phyloP scores from a whole-genome alignment of 495 filamentous ascomycete genomes.

The Talaromyces proteolyticus region DNA sequence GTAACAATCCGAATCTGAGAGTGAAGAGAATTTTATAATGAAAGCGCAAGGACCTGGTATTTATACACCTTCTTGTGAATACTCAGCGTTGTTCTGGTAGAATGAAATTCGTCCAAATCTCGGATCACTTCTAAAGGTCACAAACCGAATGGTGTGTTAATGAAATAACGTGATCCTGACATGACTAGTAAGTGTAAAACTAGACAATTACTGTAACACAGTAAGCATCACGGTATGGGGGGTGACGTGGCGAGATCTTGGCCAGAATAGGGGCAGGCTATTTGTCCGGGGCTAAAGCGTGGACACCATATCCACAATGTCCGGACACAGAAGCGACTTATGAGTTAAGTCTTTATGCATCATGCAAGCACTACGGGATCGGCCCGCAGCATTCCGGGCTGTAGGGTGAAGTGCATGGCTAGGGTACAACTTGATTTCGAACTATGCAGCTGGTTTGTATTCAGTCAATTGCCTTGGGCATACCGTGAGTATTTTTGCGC shows the following conservation, averaged over 20 bases:
- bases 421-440: too few species aligned
- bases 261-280: background rate
- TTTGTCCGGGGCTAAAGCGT: background rate
- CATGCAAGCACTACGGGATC: background rate
- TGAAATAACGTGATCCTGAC: too few species aligned
- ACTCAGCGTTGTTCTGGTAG: too few species aligned
- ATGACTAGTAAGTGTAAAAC: background rate
- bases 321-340: background rate
- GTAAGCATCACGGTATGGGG: background rate
- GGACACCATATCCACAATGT: background rate
- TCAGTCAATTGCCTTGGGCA: too few species aligned
- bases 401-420: background rate
- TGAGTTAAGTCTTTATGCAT: background rate
- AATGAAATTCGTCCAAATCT: too few species aligned
- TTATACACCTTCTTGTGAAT: too few species aligned
- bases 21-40: too few species aligned
- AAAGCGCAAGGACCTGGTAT: too few species aligned
- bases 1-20: too few species aligned
- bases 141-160: too few species aligned
- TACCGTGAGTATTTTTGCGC: background rate
- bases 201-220: background rate
- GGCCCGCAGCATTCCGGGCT: background rate
- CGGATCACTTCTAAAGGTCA: too few species aligned
- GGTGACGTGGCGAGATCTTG: background rate
- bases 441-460: too few species aligned